Percentiles rank a stretch among this genome's conserved stretches.
phyloP scores from a whole-genome alignment of 176 grass and related monocot species.

The Triticum turgidum region DNA sequence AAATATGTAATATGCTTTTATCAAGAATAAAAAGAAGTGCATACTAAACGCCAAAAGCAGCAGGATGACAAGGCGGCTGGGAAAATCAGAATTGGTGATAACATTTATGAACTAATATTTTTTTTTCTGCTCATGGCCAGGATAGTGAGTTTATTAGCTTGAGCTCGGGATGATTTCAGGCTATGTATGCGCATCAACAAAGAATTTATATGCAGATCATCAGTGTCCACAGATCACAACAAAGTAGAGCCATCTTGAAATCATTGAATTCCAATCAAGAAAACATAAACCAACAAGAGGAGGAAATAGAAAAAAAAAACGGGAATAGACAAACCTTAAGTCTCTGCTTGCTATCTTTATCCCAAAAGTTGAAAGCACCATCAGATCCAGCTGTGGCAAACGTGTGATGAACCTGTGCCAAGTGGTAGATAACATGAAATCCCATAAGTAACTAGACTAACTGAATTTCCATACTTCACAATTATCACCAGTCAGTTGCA shows the following conservation, averaged over 20 bases:
- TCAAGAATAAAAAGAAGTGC: neutral
- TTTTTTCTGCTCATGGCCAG: neutral
- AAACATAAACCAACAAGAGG: neutral
- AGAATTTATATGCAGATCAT: slow-evolving; percentile 7
- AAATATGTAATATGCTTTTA: neutral
- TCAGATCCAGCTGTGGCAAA: slow-evolving; percentile 89
- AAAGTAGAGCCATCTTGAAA: neutral
- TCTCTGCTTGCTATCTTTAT: slow-evolving; percentile 87
- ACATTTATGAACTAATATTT: neutral
- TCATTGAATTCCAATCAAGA: neutral
- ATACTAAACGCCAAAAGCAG: neutral
- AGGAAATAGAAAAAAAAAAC: neutral
- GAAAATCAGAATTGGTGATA: neutral
- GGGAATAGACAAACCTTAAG: slow-evolving; percentile 55
- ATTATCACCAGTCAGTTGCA: neutral
- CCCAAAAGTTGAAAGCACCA: slow-evolving; percentile 91
- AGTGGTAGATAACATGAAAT: slow-evolving; percentile 19
- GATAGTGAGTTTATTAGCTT: neutral
- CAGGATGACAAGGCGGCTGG: neutral
- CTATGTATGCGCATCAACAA: neutral
- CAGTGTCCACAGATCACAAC: neutral
- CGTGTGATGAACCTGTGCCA: slow-evolving; percentile 74
- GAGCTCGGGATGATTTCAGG: neutral
- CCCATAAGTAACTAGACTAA: slow-evolving; percentile 20
- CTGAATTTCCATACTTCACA: neutral